Evolutionary conservation across 2,329 filamentous ascomycete genomes (phyloP).

Genomic region (Biscogniauxia sp.): DNA sequence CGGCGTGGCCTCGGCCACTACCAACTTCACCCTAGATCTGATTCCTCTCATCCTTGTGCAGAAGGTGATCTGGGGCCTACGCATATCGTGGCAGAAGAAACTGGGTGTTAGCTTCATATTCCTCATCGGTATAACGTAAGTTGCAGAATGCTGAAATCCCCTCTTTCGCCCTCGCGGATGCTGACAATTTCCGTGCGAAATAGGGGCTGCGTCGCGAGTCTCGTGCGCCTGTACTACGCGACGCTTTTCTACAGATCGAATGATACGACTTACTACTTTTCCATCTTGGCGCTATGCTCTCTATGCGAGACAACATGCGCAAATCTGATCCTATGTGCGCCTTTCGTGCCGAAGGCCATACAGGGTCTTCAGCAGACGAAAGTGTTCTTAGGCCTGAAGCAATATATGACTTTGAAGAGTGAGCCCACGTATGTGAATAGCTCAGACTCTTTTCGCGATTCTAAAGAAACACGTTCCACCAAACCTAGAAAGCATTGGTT

Average conservation of each 20-base stretch:
- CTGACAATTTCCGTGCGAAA: not conserved
- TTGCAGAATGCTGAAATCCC: not conserved
- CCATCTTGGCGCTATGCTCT: slow-evolving; percentile 9
- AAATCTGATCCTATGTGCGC: slow-evolving; percentile 8
- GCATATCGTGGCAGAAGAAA: slow-evolving; percentile 6
- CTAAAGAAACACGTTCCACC: not conserved
- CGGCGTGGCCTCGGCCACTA: slow-evolving; percentile 2
- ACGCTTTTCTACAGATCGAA: slow-evolving; percentile 7
- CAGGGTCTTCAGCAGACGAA: slow-evolving; percentile 6
- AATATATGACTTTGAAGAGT: slow-evolving; percentile 1
- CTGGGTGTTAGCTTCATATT: slow-evolving; percentile 12
- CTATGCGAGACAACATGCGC: slow-evolving; percentile 8
- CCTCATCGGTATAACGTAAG: slow-evolving; percentile 10
- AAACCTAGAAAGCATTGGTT: slow-evolving; percentile 8
- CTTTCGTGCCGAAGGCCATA: slow-evolving; percentile 5
- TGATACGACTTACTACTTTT: slow-evolving; percentile 12
- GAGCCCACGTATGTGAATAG: not conserved
- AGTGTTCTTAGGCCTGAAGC: not conserved
- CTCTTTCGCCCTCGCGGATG: not conserved
- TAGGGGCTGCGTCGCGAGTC: slow-evolving; percentile 4
- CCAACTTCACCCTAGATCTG: slow-evolving; percentile 10
- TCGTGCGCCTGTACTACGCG: slow-evolving; percentile 9
- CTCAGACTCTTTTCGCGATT: not conserved
- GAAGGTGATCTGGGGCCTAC: slow-evolving; percentile 14
- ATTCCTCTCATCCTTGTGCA: slow-evolving; percentile 8